These are phyloP conservation scores for Alternaria burnsii DNA, from an alignment of 2,329 filamentous ascomycete genomes.

Conservation along the genomic window DNA sequence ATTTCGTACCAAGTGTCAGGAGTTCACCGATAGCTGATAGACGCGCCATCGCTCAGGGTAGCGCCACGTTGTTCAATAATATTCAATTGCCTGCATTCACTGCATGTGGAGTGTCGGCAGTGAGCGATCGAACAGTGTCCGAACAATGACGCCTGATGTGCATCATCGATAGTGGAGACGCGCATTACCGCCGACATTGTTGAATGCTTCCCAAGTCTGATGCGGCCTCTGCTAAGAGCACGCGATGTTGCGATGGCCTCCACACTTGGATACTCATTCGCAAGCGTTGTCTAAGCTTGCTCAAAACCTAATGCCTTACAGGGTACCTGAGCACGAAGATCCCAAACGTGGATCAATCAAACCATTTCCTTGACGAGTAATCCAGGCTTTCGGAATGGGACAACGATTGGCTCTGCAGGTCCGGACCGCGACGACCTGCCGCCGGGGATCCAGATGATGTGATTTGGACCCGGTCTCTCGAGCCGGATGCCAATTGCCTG, in stretches of 20 bases:
- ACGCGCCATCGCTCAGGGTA: neutral
- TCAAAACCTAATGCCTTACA: neutral
- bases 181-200: neutral
- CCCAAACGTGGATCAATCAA: neutral
- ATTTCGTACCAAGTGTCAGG: neutral
- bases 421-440: neutral
- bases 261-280: neutral
- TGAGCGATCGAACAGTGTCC: neutral
- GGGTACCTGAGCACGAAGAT: neutral
- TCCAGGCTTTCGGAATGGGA: neutral
- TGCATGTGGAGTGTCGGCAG: neutral
- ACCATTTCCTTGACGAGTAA: neutral
- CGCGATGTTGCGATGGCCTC: neutral
- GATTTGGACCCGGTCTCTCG: neutral
- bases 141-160: neutral
- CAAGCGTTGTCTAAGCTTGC: neutral
- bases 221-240: neutral
- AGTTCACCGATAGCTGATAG: neutral
- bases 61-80: neutral
- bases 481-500: neutral
- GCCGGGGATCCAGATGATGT: neutral
- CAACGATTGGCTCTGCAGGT: neutral
- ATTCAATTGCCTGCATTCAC: neutral
- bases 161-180: neutral
- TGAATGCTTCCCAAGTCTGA: neutral